Evolutionary conservation across 495 filamentous ascomycete genomes (phyloP), one percentile per base, ranked within the genome.

Genomic region (Podospora fimiseda): DNA sequence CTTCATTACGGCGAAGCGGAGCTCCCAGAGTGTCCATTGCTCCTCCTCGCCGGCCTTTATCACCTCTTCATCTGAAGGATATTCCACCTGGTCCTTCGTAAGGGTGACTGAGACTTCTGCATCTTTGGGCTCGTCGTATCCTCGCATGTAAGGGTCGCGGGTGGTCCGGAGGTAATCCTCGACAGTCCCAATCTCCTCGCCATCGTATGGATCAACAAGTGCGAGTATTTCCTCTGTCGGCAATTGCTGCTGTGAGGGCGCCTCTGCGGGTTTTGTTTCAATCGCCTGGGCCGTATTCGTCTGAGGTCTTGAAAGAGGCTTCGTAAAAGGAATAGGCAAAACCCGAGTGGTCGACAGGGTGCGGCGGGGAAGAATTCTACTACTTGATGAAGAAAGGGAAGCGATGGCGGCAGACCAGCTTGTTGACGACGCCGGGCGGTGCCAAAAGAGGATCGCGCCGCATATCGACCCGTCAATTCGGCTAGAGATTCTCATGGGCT

Each of bases 381-480:
- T n/a, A n/a, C n/a, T n/a, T n/a, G n/a, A n/a, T n/a, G n/a, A n/a
- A n/a, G n/a, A n/a, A n/a, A 43, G 21, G 21, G 49, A 49, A 33
- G 38, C 21, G 42, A 20, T 11, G 39, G 37, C 46, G 53, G 66
- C 50, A 53, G 57, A 57, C 57, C 60, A 62, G 52, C 44, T 64
- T 60, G 59, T 63, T 57, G 62, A 64, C 63, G 59, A 62, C 56
- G 61, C 62, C 58, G 66, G 63, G 64, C 68, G 67, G 64, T 57
- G 60, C 55, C 67, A 61, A 51, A 69, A 61, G 58, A 68, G 64
- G 60, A 75, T 67, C 60, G 71, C 66, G 71, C 74, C 71, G 70
- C 70, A 74, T 71, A 71, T 70, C 69, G 71, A 72, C 69, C 73
- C 68, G 64, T 78, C 70, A 66, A 75, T 72, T 72, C 69, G 70